These are phyloP conservation scores for Candida sanyiensis DNA, from an alignment of 805 yeast species.

Conservation along the genomic window DNA sequence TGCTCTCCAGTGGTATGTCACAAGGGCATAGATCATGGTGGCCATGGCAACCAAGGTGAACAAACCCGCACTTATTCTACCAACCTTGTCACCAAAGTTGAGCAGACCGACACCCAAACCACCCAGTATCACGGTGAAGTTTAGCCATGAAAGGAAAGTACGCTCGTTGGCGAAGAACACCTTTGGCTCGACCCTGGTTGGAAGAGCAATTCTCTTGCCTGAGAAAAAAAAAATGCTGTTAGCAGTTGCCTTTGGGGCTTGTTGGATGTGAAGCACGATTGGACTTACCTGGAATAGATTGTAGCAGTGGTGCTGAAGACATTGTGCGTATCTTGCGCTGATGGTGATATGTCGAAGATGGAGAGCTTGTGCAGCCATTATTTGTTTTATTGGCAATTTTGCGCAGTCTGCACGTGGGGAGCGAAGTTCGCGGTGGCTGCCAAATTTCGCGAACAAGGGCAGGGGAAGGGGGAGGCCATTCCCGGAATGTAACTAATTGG, in stretches of 20 bases:
- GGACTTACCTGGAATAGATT: constrained; percentile 57
- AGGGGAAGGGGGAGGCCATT: too few species aligned
- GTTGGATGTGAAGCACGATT: not conserved
- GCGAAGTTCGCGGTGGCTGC: too few species aligned
- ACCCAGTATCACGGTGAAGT: constrained; percentile 96
- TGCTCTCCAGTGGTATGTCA: constrained; percentile 99
- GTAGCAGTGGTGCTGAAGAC: constrained; percentile 71
- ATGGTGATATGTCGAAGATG: not conserved
- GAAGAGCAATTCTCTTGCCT: constrained; percentile 91
- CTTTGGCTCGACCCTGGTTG: constrained; percentile 97
- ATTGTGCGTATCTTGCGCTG: constrained; percentile 25
- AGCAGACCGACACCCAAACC: constrained; percentile 93
- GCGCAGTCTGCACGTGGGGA: too few species aligned
- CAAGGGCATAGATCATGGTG: constrained; percentile 92
- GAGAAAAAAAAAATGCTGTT: constrained; percentile 8
- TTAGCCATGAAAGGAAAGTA: constrained; percentile 96
- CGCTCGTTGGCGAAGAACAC: constrained; percentile 99
- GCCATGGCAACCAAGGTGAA: constrained; percentile 97
- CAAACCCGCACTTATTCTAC: constrained; percentile 87
- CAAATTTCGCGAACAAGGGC: too few species aligned
- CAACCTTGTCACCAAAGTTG: constrained; percentile 92
- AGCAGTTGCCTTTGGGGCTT: not conserved
- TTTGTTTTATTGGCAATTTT: not conserved
- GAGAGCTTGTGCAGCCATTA: not conserved
- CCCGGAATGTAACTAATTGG: too few species aligned